Evolutionary conservation across 2,329 filamentous ascomycete genomes (phyloP).

Genomic region (Chaetomium globosum): DNA sequence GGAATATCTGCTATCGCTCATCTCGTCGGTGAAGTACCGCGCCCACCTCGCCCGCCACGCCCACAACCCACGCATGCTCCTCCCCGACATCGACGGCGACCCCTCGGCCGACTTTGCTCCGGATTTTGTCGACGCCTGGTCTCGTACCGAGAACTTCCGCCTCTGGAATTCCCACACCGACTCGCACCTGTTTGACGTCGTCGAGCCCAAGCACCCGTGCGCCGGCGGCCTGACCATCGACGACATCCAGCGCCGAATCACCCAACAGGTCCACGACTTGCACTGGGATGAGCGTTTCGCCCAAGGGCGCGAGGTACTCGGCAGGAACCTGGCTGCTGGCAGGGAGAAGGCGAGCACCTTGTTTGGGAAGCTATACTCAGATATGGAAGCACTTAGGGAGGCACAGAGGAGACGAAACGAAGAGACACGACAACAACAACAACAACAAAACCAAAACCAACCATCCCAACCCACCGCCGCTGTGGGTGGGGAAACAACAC

Average conservation of each 20-base stretch:
- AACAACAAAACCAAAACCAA: conserved; percentile 11
- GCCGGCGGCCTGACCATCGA: conserved; percentile 91
- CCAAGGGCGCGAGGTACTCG: conserved; percentile 79
- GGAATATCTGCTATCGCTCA: conserved; percentile 87
- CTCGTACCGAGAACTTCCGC: conserved; percentile 83
- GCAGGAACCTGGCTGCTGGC: conserved; percentile 85
- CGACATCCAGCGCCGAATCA: conserved; percentile 85
- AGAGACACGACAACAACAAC: conserved; percentile 45
- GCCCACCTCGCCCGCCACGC: conserved; percentile 61
- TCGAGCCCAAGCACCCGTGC: conserved; percentile 89
- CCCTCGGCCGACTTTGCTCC: conserved; percentile 79
- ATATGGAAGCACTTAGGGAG: conserved; percentile 81
- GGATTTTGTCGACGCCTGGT: conserved; percentile 88
- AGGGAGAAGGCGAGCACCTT: conserved; percentile 84
- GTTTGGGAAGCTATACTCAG: conserved; percentile 85
- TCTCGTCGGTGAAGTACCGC: conserved; percentile 89
- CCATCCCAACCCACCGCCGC: not conserved
- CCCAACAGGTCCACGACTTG: conserved; percentile 89
- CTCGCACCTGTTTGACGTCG: conserved; percentile 88
- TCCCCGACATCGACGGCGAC: conserved; percentile 75
- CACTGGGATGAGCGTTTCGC: conserved; percentile 90
- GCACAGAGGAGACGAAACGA: conserved; percentile 67
- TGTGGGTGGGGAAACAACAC: too few species aligned
- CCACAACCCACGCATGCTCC: conserved; percentile 61
- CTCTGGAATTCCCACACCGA: conserved; percentile 83